These are phyloP conservation scores for Pseudogymnoascus sp. DNA, from an alignment of 2,329 filamentous ascomycete species.

Conservation along the genomic window DNA sequence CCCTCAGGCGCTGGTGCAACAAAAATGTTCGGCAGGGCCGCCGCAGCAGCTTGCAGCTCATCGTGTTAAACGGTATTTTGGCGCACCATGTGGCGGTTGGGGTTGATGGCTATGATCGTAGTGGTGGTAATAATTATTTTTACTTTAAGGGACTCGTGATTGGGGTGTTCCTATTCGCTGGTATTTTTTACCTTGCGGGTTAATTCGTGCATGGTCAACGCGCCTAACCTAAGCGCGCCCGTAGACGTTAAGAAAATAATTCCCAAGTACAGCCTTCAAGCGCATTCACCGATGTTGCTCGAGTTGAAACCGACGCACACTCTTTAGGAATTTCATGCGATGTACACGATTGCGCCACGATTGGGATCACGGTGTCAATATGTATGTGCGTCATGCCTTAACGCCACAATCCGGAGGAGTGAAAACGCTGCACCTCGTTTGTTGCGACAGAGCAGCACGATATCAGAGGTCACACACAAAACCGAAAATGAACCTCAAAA, in stretches of 20 bases:
- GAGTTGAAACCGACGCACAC: not conserved
- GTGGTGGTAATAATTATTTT: not conserved
- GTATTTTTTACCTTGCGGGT: constrained; percentile 5
- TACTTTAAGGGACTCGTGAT: not conserved
- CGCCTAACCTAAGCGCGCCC: constrained; percentile 4
- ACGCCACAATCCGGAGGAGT: not conserved
- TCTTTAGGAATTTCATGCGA: not conserved
- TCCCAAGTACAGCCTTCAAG: not conserved
- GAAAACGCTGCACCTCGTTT: not conserved
- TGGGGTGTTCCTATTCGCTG: not conserved
- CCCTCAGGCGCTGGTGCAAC: not conserved
- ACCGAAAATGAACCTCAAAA: not conserved
- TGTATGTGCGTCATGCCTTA: not conserved
- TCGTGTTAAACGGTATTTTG: not conserved
- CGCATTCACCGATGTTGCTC: not conserved
- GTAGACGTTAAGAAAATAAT: not conserved
- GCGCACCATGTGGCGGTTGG: not conserved
- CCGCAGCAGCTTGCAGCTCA: constrained; percentile 2
- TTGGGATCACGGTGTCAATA: not conserved
- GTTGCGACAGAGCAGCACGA: not conserved
- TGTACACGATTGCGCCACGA: constrained; percentile 5
- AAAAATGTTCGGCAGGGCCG: not conserved
- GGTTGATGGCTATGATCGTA: not conserved
- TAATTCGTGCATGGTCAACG: not conserved
- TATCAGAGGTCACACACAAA: not conserved